Evolutionary conservation across 2,329 filamentous ascomycete genomes (phyloP), one percentile per base, ranked within the genome.

Genomic region (Taxawa tesnikishii): DNA sequence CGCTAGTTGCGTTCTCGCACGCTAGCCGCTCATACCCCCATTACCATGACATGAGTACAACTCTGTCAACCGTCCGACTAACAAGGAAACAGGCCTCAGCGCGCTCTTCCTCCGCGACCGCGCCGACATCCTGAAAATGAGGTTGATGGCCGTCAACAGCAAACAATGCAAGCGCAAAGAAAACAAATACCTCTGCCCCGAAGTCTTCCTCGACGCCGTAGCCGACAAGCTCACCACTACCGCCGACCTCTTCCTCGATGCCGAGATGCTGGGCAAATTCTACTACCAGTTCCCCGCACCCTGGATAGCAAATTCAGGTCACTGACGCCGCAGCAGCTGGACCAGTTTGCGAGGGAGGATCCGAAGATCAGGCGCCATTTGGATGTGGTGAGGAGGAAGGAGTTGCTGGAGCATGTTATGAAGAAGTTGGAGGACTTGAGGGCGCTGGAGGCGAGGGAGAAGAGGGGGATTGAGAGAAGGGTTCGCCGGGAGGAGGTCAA

Each of bases 141-240:
- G 90, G 13, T 70, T 96, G 21, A 56, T 82, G 36, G 90, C 90
- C 26, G 69, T 94, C 36, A 90, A 88, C 55, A 90, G 83, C 11
- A 84, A 88, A 54, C 87, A 94, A 59, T 98, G 90, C 59, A 71
- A 76, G 37, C 74, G 65, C 43, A 68, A 79, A 43, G 79, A 79
- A 49, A 94, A 94, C 65, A 94, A 94, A 63, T 94, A 96, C 60
- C 75, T 90, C 60, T 98, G 90, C 51, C 90, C 90, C 0, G 90
- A 98, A 54, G 74, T 98, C 11, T 98, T 98, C 64, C 74, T 98
- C n/a, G 87, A 98, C 49, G 85, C 92, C 3, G 90, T 94, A 2
- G 87, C 90, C 2, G 83, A 87, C 44, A 96, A 96, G 59, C 72
- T 98, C 29, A 92, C 88, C 3, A 80, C 84, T 2, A 98, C 90